These are phyloP conservation scores for Ambispora gerdemannii DNA, from an alignment of 192 early-diverging fungal species.

Conservation along the genomic window DNA sequence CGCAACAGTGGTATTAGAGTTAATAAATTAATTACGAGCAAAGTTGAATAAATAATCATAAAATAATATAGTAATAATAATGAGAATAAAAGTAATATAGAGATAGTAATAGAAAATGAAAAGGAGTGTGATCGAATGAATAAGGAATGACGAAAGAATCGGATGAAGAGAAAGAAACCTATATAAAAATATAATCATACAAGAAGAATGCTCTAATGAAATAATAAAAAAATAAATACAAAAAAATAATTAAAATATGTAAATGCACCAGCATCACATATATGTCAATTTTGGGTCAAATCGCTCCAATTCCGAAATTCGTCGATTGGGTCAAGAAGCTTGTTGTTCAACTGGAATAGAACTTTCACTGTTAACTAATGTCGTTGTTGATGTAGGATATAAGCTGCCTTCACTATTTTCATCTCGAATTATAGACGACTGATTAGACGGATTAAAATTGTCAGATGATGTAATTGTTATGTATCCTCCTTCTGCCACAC, in stretches of 20 bases:
- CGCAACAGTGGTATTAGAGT: neutral
- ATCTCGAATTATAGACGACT: neutral
- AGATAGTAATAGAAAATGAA: neutral
- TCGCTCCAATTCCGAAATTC: neutral
- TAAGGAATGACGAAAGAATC: too few relatives aligned
- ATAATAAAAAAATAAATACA: neutral
- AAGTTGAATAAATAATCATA: neutral
- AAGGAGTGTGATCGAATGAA: too few relatives aligned
- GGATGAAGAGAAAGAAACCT: neutral
- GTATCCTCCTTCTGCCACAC: neutral
- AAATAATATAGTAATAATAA: neutral
- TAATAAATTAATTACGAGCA: neutral
- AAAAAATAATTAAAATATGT: neutral
- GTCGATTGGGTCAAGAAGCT: conserved; percentile 15
- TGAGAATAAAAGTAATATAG: neutral
- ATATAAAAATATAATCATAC: neutral
- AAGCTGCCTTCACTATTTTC: neutral
- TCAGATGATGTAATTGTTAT: neutral
- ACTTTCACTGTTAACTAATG: conserved; percentile 3
- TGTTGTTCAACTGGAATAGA: conserved; percentile 30
- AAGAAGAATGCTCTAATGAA: neutral
- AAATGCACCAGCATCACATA: neutral
- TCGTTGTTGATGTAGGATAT: conserved; percentile 1
- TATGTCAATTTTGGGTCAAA: neutral
- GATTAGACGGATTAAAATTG: conserved; percentile 2